phyloP scores from a whole-genome alignment of 345 rosid genomes.

The Viola odorata region DNA sequence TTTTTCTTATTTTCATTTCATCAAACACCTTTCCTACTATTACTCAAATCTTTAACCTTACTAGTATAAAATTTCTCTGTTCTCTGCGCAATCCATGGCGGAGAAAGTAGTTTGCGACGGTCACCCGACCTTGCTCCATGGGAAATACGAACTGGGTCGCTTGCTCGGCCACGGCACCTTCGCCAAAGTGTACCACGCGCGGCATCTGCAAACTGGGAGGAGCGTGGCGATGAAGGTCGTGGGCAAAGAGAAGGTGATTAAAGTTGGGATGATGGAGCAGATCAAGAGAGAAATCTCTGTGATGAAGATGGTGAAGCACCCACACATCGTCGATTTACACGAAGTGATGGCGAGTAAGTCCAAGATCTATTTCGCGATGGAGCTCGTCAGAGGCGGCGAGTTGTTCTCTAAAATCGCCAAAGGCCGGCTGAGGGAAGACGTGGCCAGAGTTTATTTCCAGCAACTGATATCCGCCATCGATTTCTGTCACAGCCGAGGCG shows the following conservation, averaged over 20 bases:
- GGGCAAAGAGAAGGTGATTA: constrained; percentile 77
- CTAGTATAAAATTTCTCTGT: not conserved
- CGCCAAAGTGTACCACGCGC: constrained; percentile 79
- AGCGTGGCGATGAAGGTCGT: constrained; percentile 87
- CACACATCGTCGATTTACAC: constrained; percentile 72
- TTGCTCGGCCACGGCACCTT: constrained; percentile 81
- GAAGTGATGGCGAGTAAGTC: constrained; percentile 97
- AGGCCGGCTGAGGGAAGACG: constrained; percentile 68
- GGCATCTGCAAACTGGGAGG: constrained; percentile 49
- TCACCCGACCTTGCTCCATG: constrained; percentile 46
- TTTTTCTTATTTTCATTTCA: not conserved
- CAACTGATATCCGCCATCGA: constrained; percentile 80
- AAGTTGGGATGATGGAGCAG: constrained; percentile 85
- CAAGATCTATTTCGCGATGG: constrained; percentile 92
- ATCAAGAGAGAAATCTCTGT: constrained; percentile 86
- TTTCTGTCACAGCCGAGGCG: constrained; percentile 93
- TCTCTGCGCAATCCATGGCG: constrained; percentile 9
- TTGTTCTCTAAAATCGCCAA: constrained; percentile 58
- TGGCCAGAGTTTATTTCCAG: constrained; percentile 69
- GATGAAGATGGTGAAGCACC: constrained; percentile 91
- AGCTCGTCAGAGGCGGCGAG: constrained; percentile 87
- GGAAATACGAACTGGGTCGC: constrained; percentile 85
- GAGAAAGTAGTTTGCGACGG: constrained; percentile 4
- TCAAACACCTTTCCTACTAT: not conserved
- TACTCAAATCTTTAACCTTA: not conserved